Evolutionary conservation across 805 yeast genomes (phyloP), one percentile per base, ranked within the genome.

Genomic region (Phaffomyces thermotolerans): DNA sequence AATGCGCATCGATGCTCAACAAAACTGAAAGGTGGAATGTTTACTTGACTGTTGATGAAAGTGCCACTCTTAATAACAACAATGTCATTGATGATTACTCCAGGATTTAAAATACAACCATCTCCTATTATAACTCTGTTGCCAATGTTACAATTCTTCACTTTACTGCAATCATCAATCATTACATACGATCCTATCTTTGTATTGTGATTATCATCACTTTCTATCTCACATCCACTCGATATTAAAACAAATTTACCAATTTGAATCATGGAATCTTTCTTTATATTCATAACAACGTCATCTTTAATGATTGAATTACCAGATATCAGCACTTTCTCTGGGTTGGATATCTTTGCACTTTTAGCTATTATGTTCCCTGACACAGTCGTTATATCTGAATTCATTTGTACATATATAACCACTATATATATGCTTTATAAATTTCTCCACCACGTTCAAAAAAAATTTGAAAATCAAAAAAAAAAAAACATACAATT

Each of bases 11-110:
- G 15, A 17, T 37, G 38, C 8, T 20, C 24, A 13, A 76, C 80
- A 25, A 66, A 59, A 32, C 75, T 66, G 48, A 68, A 77, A 0
- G 81, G 77, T 3, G 83, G 79, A n/a, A 77, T 63, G 22, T 71
- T 68, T 45, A 58, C 57, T 14, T 62, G 64, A 3, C 66, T 60
- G 0, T 79, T 78, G 3, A 78, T 49, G 3, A 50, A 46, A 0
- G 73, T 64, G 13, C 67, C 68, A 40, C 65, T 60, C 20, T 67
- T 65, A 4, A 78, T 62, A 3, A 73, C 47, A 43, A 78, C 74
- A 52, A 81, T 74, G 40, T 78, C 84, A 52, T 75, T 68, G 13
- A 78, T 57, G 1, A 69, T 61, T 8, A 70, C 60, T 22, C 63
- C 51, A 34, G 64, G 58, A 2, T 58, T 65, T 14, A 78, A 47